Base-by-base conservation (phyloP, 768 basidiomycete species). In the Goffeauzyma gilvescens region DNA sequence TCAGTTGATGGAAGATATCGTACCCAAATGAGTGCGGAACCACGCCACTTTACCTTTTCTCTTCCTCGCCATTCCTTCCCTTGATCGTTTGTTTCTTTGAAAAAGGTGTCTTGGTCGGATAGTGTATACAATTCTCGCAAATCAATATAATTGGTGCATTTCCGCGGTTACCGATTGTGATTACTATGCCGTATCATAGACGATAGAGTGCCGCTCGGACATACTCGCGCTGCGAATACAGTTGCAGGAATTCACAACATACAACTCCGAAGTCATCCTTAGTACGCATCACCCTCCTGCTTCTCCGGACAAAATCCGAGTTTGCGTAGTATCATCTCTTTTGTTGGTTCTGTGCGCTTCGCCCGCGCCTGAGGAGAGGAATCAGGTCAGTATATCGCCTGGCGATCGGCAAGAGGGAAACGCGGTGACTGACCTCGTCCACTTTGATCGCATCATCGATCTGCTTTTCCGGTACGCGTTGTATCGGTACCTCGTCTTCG, bases 211-310 rank as follows among this genome's bases (percentile, higher is more conserved):
- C n/a, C n/a, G n/a, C n/a, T n/a, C n/a, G n/a, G n/a, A n/a, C n/a
- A n/a, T n/a, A n/a, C n/a, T n/a, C n/a, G n/a, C n/a, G n/a, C n/a
- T n/a, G n/a, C n/a, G n/a, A n/a, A n/a, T n/a, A n/a, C n/a, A n/a
- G n/a, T n/a, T n/a, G n/a, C n/a, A n/a, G n/a, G n/a, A n/a, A n/a
- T n/a, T n/a, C n/a, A n/a, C n/a, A n/a, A 31, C 28, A 35, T 35
- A 8, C 21, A 20, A 14, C 17, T 35, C 28, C 10, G 34, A 6
- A n/a, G n/a, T n/a, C n/a, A n/a, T 13, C 10, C 27, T 52, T 66
- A 93, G 64, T 95, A 96, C 9, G 85, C 85, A 62, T 95, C 90
- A 6, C 89, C 89, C 67, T 95, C 90, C 27, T 85, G 83, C 9
- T 86, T 87, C 62, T 95, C 90, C 61, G 79, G 84, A 59, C 79